These are phyloP conservation scores for Thelephora aurantiotincta DNA, from an alignment of 768 basidiomycete species.

Conservation along the genomic window DNA sequence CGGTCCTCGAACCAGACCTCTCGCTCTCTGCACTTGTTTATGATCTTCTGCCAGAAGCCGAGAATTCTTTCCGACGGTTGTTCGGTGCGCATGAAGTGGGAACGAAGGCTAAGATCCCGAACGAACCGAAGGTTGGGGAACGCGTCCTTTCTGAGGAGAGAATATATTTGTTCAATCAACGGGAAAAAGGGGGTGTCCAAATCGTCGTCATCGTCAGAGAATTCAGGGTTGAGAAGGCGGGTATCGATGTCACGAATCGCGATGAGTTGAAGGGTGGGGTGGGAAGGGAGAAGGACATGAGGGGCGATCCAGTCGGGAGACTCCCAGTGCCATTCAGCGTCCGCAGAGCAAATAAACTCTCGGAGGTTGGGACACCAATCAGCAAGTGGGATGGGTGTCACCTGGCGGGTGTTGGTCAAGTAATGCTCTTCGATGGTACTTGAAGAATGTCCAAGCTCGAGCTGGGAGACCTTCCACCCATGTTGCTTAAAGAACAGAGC, in stretches of 20 bases:
- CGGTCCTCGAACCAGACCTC: slow-evolving; percentile 57
- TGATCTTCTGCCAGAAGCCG: slow-evolving; percentile 25
- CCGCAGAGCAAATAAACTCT: slow-evolving; percentile 62
- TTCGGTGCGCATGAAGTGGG: slow-evolving; percentile 36
- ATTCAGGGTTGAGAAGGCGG: slow-evolving; percentile 31
- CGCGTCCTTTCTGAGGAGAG: slow-evolving; percentile 38
- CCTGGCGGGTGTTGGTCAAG: slow-evolving; percentile 28
- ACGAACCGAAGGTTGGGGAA: slow-evolving; percentile 50
- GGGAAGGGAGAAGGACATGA: slow-evolving; percentile 53
- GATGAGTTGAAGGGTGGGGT: slow-evolving; percentile 47
- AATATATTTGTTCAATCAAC: slow-evolving; percentile 50
- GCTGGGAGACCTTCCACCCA: slow-evolving; percentile 42
- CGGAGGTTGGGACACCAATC: slow-evolving; percentile 55
- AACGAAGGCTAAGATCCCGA: slow-evolving; percentile 49
- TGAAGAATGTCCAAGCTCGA: slow-evolving; percentile 62
- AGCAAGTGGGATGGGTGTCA: slow-evolving; percentile 33
- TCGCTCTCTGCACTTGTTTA: slow-evolving; percentile 34
- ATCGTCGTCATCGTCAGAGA: slow-evolving; percentile 11
- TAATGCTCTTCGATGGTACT: slow-evolving; percentile 56
- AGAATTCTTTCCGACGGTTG: slow-evolving; percentile 21
- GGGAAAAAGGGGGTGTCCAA: slow-evolving; percentile 43
- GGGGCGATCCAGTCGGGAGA: slow-evolving; percentile 72
- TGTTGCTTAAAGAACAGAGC: slow-evolving; percentile 51
- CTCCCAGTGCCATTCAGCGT: slow-evolving; percentile 75
- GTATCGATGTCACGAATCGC: slow-evolving; percentile 61